A percentile compares a stretch with the other conserved stretches of the same genome.
These are phyloP conservation scores for Skeletonema costatum DNA, from an alignment of 108 stramenopile species.

Conservation along the genomic window DNA sequence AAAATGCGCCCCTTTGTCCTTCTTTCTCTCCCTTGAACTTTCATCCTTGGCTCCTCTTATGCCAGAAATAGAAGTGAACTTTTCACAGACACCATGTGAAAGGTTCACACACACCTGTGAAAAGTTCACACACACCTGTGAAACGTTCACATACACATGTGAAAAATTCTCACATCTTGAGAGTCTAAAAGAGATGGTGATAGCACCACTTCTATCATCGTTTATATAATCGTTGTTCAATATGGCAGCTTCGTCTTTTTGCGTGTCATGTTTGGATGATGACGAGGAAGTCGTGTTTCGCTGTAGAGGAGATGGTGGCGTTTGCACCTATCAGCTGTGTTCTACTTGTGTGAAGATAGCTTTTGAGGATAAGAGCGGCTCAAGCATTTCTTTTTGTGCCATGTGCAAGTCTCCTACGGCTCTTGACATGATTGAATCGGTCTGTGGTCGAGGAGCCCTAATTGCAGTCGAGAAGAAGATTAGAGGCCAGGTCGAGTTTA, in stretches of 20 bases:
- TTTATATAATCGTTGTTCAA: not conserved
- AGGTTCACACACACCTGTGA: too few relatives aligned
- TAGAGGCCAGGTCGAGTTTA: constrained; percentile 41
- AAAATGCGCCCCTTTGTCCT: too few relatives aligned
- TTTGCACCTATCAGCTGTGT: constrained; percentile 41
- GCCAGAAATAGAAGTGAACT: too few relatives aligned
- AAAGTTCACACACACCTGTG: too few relatives aligned
- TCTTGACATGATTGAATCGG: constrained; percentile 40
- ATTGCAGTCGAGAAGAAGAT: constrained; percentile 49
- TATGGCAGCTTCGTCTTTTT: not conserved
- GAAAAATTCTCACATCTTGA: too few relatives aligned
- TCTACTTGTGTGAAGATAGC: constrained; percentile 33
- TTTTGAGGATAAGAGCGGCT: constrained; percentile 44
- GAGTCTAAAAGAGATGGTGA: not conserved
- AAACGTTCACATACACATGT: too few relatives aligned
- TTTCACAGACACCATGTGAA: too few relatives aligned
- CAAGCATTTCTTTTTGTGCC: constrained; percentile 32
- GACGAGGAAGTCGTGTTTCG: constrained; percentile 44
- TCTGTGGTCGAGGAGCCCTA: constrained; percentile 48
- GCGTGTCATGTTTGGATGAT: constrained; percentile 34
- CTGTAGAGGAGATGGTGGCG: constrained; percentile 34
- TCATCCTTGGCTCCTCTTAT: too few relatives aligned
- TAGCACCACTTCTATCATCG: not conserved
- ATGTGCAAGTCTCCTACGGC: constrained; percentile 37
- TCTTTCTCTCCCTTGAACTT: too few relatives aligned